Base-by-base conservation (phyloP, 495 filamentous ascomycete species). In the Collariella sp. region DNA sequence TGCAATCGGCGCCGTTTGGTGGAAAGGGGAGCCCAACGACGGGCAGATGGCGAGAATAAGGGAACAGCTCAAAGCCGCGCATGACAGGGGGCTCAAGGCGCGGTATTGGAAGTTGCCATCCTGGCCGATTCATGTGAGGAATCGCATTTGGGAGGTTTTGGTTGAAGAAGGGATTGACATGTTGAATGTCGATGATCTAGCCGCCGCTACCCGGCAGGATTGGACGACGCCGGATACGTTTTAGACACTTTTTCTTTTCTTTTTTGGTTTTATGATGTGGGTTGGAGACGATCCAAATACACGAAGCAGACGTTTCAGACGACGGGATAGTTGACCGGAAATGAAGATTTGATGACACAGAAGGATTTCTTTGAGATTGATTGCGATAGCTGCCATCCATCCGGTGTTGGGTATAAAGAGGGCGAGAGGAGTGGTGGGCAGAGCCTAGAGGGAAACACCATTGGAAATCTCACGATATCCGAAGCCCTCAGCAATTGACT, bases 31-130 rank as follows among this genome's bases (percentile, higher is more conserved):
- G 26, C 62, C 83, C 26, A 72, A 46, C 29, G 54, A 67, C 13
- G 50, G 56, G 13, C 87, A 93, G 60, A 71, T 87, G 55, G 68
- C 66, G 0, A 74, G 67, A 20, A 79, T 93, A 58, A 73, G 83
- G 16, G 68, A 68, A 0, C 86, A 91, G 58, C 76, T 93, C 15
- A 72, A 72, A n/a, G 77, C 77, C 38, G 89, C 89, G 11, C 83
- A 88, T 58, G 66, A 65, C 16, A 79, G 79, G 60, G 87, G 89
- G 0, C 69, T 94, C 35, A 83, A 82, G 57, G 83, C 80, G 7
- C 68, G 89, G 39, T 94, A 91, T 65, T 94, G 89, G 88, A 79
- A 82, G n/a, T 62, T 85, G 20, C 88, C 88, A 0, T 67, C 68
- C 51, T 94, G 88, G 88, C 88, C 89, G 11, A 67, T 84, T n/a